These are phyloP conservation scores for Rhododendron simsii DNA, from an alignment of 148 eudicot species.

Conservation along the genomic window DNA sequence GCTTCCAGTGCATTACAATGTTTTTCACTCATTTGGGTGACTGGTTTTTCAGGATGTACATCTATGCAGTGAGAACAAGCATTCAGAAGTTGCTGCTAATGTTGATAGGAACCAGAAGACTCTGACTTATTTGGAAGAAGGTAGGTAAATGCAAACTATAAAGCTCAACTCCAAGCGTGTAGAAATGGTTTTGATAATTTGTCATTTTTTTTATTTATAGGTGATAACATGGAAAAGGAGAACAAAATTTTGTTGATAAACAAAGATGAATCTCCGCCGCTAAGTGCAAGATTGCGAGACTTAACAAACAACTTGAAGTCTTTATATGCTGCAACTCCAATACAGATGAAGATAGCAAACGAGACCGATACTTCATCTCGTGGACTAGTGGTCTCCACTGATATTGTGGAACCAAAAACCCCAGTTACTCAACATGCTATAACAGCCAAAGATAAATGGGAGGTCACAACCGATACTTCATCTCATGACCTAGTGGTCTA, in stretches of 20 bases:
- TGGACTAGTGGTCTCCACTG: constrained; percentile 23
- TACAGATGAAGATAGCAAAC: constrained; percentile 29
- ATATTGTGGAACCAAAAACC: constrained; percentile 49
- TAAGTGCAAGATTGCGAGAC: constrained; percentile 55
- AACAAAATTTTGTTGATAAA: constrained; percentile 19
- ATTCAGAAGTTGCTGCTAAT: constrained; percentile 10
- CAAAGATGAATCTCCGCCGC: constrained; percentile 56
- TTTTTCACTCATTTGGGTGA: neutral
- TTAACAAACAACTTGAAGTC: constrained; percentile 57
- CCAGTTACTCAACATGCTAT: constrained; percentile 25
- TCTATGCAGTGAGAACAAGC: neutral
- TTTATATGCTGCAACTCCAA: constrained; percentile 50
- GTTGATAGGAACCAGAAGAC: constrained; percentile 11
- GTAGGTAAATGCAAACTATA: neutral
- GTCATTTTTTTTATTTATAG: constrained; percentile 5
- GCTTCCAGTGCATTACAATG: neutral
- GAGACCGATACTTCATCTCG: constrained; percentile 23
- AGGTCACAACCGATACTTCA: constrained; percentile 19
- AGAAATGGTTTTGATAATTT: neutral
- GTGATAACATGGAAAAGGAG: constrained; percentile 42
- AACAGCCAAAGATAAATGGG: constrained; percentile 21
- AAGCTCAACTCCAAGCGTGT: neutral
- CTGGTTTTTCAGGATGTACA: constrained; percentile 21
- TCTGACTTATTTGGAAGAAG: constrained; percentile 6
- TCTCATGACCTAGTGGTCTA: constrained; percentile 17